These are phyloP conservation scores for Cladosporium sp. DNA, from an alignment of 2,329 filamentous ascomycete species.

Conservation along the genomic window DNA sequence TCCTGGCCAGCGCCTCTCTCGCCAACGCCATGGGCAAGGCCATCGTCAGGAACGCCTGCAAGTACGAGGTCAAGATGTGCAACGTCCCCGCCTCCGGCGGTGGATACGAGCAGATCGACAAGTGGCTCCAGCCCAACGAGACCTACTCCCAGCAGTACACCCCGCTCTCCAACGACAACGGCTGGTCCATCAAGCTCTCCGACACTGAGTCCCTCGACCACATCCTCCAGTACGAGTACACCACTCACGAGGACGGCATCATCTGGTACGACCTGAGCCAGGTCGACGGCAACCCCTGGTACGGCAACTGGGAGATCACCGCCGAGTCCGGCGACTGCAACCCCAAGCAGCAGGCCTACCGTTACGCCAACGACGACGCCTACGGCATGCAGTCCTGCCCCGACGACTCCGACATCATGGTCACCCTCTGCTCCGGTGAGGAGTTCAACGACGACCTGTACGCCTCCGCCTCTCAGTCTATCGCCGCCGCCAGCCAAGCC, in stretches of 20 bases:
- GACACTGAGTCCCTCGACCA: constrained; percentile 20
- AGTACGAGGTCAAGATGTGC: constrained; percentile 27
- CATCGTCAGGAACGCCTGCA: constrained; percentile 28
- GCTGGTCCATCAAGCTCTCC: constrained; percentile 36
- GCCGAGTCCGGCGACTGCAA: constrained; percentile 20
- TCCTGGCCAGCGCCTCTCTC: constrained; percentile 23
- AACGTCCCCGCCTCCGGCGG: constrained; percentile 25
- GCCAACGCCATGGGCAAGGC: constrained; percentile 23
- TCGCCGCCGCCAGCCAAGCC: constrained; percentile 24
- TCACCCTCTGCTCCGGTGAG: constrained; percentile 32
- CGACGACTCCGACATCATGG: constrained; percentile 28
- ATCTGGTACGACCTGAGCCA: constrained; percentile 36
- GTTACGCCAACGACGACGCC: constrained; percentile 34
- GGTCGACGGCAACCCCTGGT: constrained; percentile 34
- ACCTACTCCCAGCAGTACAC: constrained; percentile 30
- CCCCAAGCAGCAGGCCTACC: constrained; percentile 32
- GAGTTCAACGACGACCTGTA: constrained; percentile 14
- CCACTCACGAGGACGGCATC: constrained; percentile 29
- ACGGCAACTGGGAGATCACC: constrained; percentile 32
- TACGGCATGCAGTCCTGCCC: constrained; percentile 34
- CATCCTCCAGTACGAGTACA: constrained; percentile 36
- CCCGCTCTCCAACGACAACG: constrained; percentile 27
- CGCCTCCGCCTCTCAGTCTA: constrained; percentile 17
- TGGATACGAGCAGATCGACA: constrained; percentile 22
- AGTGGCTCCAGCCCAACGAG: constrained; percentile 21